A percentile compares a stretch with the other conserved stretches of the same genome.
phyloP scores from a whole-genome alignment of 2,329 filamentous ascomycete species.

The Plenodomus lindquistii region DNA sequence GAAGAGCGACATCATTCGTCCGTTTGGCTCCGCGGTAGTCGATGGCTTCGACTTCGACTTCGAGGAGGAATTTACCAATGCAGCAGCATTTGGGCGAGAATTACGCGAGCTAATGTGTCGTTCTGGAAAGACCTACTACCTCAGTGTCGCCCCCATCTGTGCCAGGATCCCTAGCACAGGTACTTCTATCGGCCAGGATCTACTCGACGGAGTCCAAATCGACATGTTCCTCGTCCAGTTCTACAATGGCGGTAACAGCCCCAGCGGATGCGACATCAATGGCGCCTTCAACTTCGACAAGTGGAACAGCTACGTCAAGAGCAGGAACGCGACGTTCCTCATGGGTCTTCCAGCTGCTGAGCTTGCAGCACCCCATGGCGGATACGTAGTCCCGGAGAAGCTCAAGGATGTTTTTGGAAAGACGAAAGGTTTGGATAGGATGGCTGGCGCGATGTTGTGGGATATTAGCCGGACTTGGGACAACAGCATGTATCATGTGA shows the following conservation, averaged over 20 bases:
- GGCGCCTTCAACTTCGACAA: background rate
- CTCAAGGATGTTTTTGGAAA: background rate
- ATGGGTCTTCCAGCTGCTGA: conserved; percentile 4
- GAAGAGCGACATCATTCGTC: conserved; percentile 57
- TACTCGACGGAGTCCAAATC: conserved; percentile 58
- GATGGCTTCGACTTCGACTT: conserved; percentile 82
- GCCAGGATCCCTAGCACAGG: conserved; percentile 45
- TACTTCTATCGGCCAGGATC: conserved; percentile 17
- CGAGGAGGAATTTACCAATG: conserved; percentile 63
- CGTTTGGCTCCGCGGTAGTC: conserved; percentile 67
- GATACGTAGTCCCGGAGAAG: background rate
- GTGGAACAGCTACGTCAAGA: conserved; percentile 2
- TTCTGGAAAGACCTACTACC: conserved; percentile 55
- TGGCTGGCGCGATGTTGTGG: conserved; percentile 19
- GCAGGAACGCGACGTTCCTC: background rate
- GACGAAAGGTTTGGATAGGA: background rate
- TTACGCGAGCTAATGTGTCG: conserved; percentile 58
- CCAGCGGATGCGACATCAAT: background rate
- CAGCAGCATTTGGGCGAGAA: conserved; percentile 62
- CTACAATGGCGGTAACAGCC: conserved; percentile 3
- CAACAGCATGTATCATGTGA: conserved; percentile 9
- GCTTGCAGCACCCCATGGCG: background rate
- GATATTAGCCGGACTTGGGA: conserved; percentile 20
- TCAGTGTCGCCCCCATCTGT: conserved; percentile 71
- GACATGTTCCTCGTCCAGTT: conserved; percentile 55